Base-by-base conservation (phyloP, 2,329 filamentous ascomycete genomes). In the Botrytis aclada region DNA sequence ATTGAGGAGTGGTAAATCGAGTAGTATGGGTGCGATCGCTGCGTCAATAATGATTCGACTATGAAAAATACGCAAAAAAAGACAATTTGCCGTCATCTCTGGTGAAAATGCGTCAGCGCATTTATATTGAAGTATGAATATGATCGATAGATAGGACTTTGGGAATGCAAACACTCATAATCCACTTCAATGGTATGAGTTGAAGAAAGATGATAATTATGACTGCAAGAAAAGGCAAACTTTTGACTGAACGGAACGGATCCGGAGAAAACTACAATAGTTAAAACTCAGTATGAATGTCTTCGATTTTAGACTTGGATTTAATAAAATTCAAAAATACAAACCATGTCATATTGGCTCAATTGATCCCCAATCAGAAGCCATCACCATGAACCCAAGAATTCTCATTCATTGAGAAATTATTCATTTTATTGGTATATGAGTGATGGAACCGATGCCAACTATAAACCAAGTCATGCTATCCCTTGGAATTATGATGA, bases 101-200 rank as follows among this genome's bases (percentile, higher is more conserved):
- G 0, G 2, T 2, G 1, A 0, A n/a, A 16, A 16, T n/a, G 12
- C 25, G 25, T 54, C 47, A 54, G 47, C 7, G 12, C 12, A 14
- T 10, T 4, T 54, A 4, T 51, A 7, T 0, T 16, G 0, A 54
- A 54, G 47, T n/a, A 54, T 54, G 25, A n/a, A 54, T n/a, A n/a
- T n/a, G 12, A 54, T 54, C 0, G 25, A 14, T n/a, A 12, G 7
- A n/a, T 54, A 3, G 12, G 0, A 54, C n/a, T 1, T 16, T 54
- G 5, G 25, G 47, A n/a, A n/a, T n/a, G 2, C 5, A 4, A n/a
- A 54, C 25, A n/a, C 1, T 54, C 47, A 54, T 54, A 16, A 16
- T 0, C 10, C 1, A 3, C 10, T 54, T 1, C 4, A n/a, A 2
- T 5, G 9, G 22, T 47, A 25, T 25, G 45, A 47, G 0, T 54